These are phyloP conservation scores for Piromyces sp. DNA, from an alignment of 192 early-diverging fungal species.

Conservation along the genomic window DNA sequence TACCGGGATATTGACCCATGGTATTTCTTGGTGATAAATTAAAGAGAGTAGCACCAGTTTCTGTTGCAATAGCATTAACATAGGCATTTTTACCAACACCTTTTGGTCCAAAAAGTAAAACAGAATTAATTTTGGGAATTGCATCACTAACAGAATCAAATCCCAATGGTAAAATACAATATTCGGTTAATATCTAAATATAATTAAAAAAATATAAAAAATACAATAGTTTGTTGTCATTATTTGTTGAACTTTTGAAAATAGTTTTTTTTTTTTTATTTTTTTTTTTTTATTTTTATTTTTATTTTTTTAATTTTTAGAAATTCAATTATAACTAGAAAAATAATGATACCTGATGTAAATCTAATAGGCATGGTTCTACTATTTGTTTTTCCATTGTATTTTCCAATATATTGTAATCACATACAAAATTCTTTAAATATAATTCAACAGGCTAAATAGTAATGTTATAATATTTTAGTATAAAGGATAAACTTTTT, in stretches of 20 bases:
- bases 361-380: conserved; percentile 24
- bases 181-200: conserved; percentile 23
- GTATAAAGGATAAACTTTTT: too few relatives aligned
- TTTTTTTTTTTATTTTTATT: neutral
- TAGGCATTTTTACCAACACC: conserved; percentile 36
- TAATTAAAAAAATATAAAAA: neutral
- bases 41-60: conserved; percentile 29
- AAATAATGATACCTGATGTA: conserved; percentile 29
- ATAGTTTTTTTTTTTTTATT: too few relatives aligned
- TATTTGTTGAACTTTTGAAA: too few relatives aligned
- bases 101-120: conserved; percentile 26
- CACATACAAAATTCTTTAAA: conserved; percentile 19
- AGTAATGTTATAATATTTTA: neutral
- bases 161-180: conserved; percentile 31
- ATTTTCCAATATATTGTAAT: conserved; percentile 20
- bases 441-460: conserved; percentile 3
- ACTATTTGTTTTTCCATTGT: conserved; percentile 18
- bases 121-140: conserved; percentile 19
- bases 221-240: too few relatives aligned
- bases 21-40: conserved; percentile 37
- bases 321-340: too few relatives aligned
- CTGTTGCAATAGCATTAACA: conserved; percentile 33
- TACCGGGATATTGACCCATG: conserved; percentile 35
- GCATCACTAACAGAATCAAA: conserved; percentile 6
- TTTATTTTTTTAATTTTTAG: neutral